These are phyloP conservation scores for Capsicum baccatum DNA, from an alignment of 257 asterid genomes.

Conservation along the genomic window DNA sequence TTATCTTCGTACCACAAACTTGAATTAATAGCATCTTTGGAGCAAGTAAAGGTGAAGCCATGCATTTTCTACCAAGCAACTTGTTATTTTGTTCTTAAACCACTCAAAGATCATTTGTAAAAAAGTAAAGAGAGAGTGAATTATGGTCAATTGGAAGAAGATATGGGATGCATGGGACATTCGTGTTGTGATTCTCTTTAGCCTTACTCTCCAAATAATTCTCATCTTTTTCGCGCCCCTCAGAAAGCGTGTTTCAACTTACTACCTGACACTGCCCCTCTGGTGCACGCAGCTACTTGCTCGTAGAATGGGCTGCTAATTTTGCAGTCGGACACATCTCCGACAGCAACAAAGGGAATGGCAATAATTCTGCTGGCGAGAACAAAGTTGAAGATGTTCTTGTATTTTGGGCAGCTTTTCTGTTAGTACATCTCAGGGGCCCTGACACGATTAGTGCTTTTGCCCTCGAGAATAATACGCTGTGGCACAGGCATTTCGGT, in stretches of 20 bases:
- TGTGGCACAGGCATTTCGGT: constrained; percentile 52
- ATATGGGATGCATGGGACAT: too few relatives aligned
- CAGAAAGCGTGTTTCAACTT: constrained; percentile 40
- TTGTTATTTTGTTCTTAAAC: too few relatives aligned
- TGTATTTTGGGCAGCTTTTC: constrained; percentile 59
- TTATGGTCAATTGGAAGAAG: too few relatives aligned
- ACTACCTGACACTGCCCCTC: constrained; percentile 38
- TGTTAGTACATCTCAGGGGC: constrained; percentile 63
- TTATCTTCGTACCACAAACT: too few relatives aligned
- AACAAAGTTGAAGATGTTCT: constrained; percentile 39
- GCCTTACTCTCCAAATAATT: constrained; percentile 39
- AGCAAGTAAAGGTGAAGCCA: too few relatives aligned
- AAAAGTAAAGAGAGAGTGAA: too few relatives aligned
- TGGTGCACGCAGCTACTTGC: constrained; percentile 52
- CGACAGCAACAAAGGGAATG: constrained; percentile 18
- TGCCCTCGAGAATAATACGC: constrained; percentile 56
- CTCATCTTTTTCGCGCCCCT: constrained; percentile 45
- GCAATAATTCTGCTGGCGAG: background rate
- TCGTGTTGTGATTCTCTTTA: too few relatives aligned
- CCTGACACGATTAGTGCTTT: constrained; percentile 63
- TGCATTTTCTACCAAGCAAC: too few relatives aligned
- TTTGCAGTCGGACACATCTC: constrained; percentile 58
- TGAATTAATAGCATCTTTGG: too few relatives aligned
- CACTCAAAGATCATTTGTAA: too few relatives aligned
- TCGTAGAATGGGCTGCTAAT: constrained; percentile 61